Base-by-base conservation (phyloP, 306 rosid species). In the Medicago lupulina region DNA sequence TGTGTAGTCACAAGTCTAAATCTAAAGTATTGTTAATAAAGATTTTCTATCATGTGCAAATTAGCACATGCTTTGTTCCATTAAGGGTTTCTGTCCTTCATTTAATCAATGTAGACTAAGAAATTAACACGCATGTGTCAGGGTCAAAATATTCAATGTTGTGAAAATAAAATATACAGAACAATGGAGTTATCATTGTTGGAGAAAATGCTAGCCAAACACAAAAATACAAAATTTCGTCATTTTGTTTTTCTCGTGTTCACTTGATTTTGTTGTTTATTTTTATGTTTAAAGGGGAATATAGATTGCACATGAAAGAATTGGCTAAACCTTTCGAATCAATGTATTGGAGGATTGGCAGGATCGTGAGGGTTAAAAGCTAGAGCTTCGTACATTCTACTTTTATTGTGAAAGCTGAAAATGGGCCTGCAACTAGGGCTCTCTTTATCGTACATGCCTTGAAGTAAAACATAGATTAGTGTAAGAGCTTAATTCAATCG, bases 371-470 rank as follows among this genome's bases (percentile, higher is more conserved):
- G 70, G 59, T 44, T 76, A 11, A 77, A 67, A 64, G 70, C 71
- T 76, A 70, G 55, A 1, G 28, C 43, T 65, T 63, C 10, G 43
- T 58, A 57, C 53, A 49, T 10, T 23, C 72, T 73, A 54, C 61
- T 69, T 44, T 79, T 41, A 5, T 34, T 70, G 59, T 75, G 43
- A 63, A 21, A 21, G 23, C 2, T 1, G 1, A n/a, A 55, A 71
- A 64, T 75, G 72, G 75, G 61, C 62, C 71, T 64, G 70, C 19
- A 49, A 51, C 38, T 23, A 21, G 41, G 39, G 11, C 55, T 38
- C 54, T 57, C 61, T 55, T 18, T 66, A 47, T 68, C 51, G 55
- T 81, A 81, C 74, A 15, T 66, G 3, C 23, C 75, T 80, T 59
- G 5, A 66, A 65, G 31, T 55, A 50, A 23, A 23, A 31, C 23